Evolutionary conservation across 2,329 filamentous ascomycete species (phyloP).

Genomic region (Microthyrium microscopicum): DNA sequence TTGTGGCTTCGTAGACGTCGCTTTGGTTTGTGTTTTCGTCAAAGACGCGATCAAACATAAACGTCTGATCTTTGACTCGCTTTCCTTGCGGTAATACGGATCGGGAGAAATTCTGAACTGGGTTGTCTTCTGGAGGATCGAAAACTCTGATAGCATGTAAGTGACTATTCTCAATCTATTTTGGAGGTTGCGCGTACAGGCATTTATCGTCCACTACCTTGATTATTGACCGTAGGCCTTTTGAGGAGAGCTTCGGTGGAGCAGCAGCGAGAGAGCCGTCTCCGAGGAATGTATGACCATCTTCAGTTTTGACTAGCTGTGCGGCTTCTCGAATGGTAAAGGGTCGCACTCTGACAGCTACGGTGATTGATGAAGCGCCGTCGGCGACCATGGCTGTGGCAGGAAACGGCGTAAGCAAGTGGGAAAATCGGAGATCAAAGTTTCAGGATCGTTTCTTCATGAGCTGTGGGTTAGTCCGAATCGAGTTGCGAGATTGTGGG

Average conservation of each 20-base stretch:
- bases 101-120: conserved; percentile 71
- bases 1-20: conserved; percentile 91
- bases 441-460: neutral
- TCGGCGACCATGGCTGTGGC: conserved; percentile 16
- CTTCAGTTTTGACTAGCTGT: conserved; percentile 65
- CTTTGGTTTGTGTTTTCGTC: conserved; percentile 85
- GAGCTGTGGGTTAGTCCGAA: no score
- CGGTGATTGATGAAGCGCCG: conserved; percentile 33
- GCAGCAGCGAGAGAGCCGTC: conserved; percentile 85
- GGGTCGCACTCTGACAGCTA: conserved; percentile 44
- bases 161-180: neutral
- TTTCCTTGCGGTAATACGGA: conserved; percentile 65
- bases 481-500: no score
- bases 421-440: no score
- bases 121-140: conserved; percentile 88
- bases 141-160: conserved; percentile 52
- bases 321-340: conserved; percentile 85
- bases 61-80: conserved; percentile 92
- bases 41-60: conserved; percentile 91
- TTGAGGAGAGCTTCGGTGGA: conserved; percentile 70
- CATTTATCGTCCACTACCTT: conserved; percentile 95
- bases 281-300: conserved; percentile 82
- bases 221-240: conserved; percentile 79
- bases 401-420: neutral
- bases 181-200: conserved; percentile 40